Conservation (phyloP, 177 flowering plant species). For the Tripterygium wilfordii region DNA sequence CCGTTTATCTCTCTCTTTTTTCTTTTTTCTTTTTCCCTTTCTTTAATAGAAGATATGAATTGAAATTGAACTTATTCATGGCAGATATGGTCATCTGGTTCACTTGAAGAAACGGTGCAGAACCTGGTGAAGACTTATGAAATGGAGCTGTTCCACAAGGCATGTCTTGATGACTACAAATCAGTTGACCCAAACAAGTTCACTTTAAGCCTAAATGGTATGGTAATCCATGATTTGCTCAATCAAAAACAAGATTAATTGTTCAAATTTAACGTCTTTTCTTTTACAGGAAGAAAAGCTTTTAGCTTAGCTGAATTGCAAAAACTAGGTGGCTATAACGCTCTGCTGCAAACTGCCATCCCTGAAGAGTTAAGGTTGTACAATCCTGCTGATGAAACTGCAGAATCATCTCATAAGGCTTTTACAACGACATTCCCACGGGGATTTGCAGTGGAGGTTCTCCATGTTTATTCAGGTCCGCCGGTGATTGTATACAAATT, state of each 20-base stretch:
- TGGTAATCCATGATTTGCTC: too few relatives aligned
- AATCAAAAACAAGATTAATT: not conserved
- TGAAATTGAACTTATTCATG: too few relatives aligned
- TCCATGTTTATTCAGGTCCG: slow-evolving; percentile 52
- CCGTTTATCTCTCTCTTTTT: not conserved
- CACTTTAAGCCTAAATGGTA: slow-evolving; percentile 54
- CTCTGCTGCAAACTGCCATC: slow-evolving; percentile 49
- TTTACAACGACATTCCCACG: slow-evolving; percentile 48
- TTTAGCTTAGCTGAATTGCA: slow-evolving; percentile 24
- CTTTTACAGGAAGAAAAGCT: slow-evolving; percentile 38
- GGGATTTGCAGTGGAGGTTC: slow-evolving; percentile 51
- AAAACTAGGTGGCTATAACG: slow-evolving; percentile 55
- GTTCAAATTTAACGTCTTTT: not conserved
- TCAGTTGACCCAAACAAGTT: slow-evolving; percentile 39
- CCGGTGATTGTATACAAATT: slow-evolving; percentile 52
- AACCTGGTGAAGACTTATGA: slow-evolving; percentile 74
- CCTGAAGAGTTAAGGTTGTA: slow-evolving; percentile 45
- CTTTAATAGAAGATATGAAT: too few relatives aligned
- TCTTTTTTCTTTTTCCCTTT: not conserved
- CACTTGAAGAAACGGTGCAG: slow-evolving; percentile 71
- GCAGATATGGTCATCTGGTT: slow-evolving; percentile 65
- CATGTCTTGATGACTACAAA: slow-evolving; percentile 35
- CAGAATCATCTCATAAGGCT: slow-evolving; percentile 35
- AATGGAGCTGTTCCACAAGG: slow-evolving; percentile 68
- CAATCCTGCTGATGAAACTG: slow-evolving; percentile 53